Evolutionary conservation across 345 rosid species (phyloP).

Genomic region (Citrus cavaleriei): DNA sequence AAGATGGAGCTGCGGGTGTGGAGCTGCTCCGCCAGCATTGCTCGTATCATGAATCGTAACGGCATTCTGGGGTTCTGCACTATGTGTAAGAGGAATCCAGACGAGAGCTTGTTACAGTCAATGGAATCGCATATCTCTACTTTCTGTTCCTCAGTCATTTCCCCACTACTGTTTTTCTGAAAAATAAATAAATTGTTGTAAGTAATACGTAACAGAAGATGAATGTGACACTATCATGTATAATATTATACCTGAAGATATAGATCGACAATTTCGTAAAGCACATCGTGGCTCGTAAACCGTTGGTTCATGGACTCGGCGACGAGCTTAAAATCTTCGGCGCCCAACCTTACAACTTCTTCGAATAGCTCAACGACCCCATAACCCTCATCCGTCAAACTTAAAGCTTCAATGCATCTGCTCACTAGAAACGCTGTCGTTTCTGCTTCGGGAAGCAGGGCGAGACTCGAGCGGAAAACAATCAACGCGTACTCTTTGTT

Average conservation of each 20-base stretch:
- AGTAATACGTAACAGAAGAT: neutral
- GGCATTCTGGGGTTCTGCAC: conserved; percentile 87
- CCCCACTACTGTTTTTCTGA: conserved; percentile 48
- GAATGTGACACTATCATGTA: neutral
- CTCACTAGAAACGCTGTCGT: conserved; percentile 53
- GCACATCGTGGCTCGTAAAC: conserved; percentile 58
- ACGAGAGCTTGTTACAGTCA: conserved; percentile 75
- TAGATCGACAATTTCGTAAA: conserved; percentile 64
- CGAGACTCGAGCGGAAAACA: conserved; percentile 59
- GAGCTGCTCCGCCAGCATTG: conserved; percentile 82
- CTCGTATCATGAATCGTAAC: conserved; percentile 68
- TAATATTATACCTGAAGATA: conserved; percentile 52
- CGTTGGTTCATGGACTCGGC: conserved; percentile 49
- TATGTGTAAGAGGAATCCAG: conserved; percentile 59
- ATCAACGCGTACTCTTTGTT: conserved; percentile 37
- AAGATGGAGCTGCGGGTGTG: conserved; percentile 61
- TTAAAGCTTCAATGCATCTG: conserved; percentile 49
- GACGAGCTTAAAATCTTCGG: conserved; percentile 48
- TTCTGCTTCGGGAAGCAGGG: conserved; percentile 73
- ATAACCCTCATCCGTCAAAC: conserved; percentile 30
- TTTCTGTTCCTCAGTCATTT: conserved; percentile 62
- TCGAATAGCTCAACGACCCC: conserved; percentile 38
- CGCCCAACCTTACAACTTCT: conserved; percentile 39
- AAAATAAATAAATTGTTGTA: neutral
- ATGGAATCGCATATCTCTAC: conserved; percentile 53